A percentile compares a stretch with the other conserved stretches of the same genome.
Evolutionary conservation across 2,329 filamentous ascomycete species (phyloP).

Genomic region (Aspergillus versicolor): DNA sequence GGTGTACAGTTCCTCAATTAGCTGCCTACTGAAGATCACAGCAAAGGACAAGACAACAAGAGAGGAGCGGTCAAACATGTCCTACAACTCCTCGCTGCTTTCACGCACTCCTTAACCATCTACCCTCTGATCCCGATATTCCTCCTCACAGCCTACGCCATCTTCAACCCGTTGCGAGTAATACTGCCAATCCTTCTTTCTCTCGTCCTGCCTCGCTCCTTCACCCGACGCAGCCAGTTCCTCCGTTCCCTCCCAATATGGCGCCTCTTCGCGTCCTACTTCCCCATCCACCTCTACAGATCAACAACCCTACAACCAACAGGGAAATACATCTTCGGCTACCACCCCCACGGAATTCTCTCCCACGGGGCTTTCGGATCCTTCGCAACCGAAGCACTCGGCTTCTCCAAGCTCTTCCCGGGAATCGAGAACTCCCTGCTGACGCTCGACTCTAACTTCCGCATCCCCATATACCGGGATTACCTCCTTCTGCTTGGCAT

Average conservation of each 20-base stretch:
- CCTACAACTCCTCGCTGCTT: not conserved
- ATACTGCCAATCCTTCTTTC: not conserved
- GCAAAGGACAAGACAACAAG: not conserved
- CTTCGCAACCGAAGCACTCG: not conserved
- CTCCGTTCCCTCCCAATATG: slow-evolving; percentile 68
- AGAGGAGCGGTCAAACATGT: not conserved
- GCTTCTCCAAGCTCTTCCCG: not conserved
- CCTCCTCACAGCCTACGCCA: not conserved
- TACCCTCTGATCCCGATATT: not conserved
- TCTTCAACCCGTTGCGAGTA: not conserved
- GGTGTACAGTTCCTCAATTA: not conserved
- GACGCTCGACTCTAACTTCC: not conserved
- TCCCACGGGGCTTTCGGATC: not conserved
- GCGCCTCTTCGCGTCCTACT: slow-evolving; percentile 80
- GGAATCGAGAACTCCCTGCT: not conserved
- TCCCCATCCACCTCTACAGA: slow-evolving; percentile 75
- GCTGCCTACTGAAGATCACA: not conserved
- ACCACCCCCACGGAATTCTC: not conserved
- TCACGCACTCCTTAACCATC: not conserved
- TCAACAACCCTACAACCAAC: slow-evolving; percentile 62
- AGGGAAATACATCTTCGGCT: not conserved
- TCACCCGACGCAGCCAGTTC: slow-evolving; percentile 49
- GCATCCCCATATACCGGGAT: not conserved
- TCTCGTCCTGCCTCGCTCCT: slow-evolving; percentile 27
- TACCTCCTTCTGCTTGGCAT: not conserved